These are phyloP conservation scores for Ophiostoma sp. DNA, from an alignment of 2,329 filamentous ascomycete species.

Conservation along the genomic window DNA sequence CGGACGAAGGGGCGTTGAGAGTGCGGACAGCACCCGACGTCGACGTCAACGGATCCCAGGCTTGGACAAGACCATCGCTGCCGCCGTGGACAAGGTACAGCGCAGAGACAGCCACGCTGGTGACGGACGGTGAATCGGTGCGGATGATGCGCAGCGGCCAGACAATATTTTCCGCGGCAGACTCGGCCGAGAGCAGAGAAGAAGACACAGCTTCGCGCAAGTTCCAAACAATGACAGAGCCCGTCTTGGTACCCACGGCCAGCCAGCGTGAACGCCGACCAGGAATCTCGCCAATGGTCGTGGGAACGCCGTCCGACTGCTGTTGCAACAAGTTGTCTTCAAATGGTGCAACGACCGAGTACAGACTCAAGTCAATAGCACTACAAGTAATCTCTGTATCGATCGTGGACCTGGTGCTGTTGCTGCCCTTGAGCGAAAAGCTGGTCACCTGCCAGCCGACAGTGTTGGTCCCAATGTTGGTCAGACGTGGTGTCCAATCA, in stretches of 20 bases:
- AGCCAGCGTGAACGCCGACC: constrained; percentile 81
- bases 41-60: constrained; percentile 93
- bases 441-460: constrained; percentile 68
- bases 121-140: constrained; percentile 86
- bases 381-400: constrained; percentile 65
- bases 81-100: constrained; percentile 91
- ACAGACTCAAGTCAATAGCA: constrained; percentile 72
- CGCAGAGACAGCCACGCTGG: constrained; percentile 77
- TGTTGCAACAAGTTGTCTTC: constrained; percentile 70
- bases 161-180: constrained; percentile 43
- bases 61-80: constrained; percentile 90
- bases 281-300: constrained; percentile 64
- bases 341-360: constrained; percentile 66
- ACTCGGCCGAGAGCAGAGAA: not conserved
- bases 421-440: constrained; percentile 62
- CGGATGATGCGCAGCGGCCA: constrained; percentile 77
- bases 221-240: constrained; percentile 82
- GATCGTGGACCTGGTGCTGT: constrained; percentile 28
- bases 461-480: constrained; percentile 36
- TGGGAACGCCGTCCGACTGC: constrained; percentile 53
- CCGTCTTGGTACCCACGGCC: constrained; percentile 76
- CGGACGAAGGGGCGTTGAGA: constrained; percentile 80
- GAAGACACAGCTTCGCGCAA: constrained; percentile 61
- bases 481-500: constrained; percentile 18
- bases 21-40: constrained; percentile 76